Evolutionary conservation across 1,284 basidiomycete genomes (phyloP).

Genomic region (Pseudozyma sp.): DNA sequence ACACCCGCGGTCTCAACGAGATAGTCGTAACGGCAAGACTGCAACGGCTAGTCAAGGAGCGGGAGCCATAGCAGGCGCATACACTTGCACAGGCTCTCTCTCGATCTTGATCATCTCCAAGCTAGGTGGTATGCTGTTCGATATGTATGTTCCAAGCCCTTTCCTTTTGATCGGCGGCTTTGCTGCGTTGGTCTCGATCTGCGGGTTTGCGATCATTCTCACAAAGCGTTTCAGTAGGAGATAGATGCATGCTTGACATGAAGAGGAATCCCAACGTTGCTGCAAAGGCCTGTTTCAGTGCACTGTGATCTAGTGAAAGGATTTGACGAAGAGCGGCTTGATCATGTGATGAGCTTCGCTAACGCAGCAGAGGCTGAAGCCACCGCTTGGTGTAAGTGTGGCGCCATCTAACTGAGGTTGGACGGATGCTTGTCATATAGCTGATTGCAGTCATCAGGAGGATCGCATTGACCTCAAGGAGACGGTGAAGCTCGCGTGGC

Average conservation of each 20-base stretch:
- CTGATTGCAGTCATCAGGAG: too few relatives aligned
- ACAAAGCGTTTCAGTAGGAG: constrained; percentile 9
- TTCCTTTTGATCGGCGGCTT: constrained; percentile 53
- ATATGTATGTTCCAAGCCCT: constrained; percentile 48
- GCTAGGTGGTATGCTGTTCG: constrained; percentile 52
- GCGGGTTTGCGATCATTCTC: constrained; percentile 7
- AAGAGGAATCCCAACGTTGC: neutral
- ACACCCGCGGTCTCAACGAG: neutral
- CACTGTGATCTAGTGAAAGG: neutral
- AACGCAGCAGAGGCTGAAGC: too few relatives aligned
- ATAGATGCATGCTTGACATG: neutral
- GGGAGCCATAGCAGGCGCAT: constrained; percentile 56
- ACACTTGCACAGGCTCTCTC: constrained; percentile 52
- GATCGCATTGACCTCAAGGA: too few relatives aligned
- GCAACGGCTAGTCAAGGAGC: constrained; percentile 21
- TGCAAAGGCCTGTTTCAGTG: neutral
- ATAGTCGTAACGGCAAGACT: neutral
- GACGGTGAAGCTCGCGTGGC: too few relatives aligned
- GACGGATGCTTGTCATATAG: too few relatives aligned
- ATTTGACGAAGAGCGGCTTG: too few relatives aligned
- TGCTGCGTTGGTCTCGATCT: constrained; percentile 34
- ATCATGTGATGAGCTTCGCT: too few relatives aligned
- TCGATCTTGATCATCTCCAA: constrained; percentile 54
- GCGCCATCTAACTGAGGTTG: too few relatives aligned
- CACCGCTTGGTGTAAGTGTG: too few relatives aligned